phyloP scores from a whole-genome alignment of 768 basidiomycete genomes.

The Podaxis sp. region DNA sequence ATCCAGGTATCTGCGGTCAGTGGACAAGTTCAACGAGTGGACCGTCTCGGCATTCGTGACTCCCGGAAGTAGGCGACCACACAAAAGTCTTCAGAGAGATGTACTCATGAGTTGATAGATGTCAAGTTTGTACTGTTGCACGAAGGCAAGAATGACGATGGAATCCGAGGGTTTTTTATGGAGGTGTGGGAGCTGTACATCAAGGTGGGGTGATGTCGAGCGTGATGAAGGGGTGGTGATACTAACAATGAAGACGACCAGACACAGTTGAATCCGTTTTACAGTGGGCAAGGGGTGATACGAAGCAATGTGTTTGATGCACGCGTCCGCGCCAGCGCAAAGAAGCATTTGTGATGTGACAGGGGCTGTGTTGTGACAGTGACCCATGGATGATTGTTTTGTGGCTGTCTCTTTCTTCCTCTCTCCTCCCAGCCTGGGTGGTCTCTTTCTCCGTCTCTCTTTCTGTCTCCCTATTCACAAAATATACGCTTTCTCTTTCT shows the following conservation, averaged over 20 bases:
- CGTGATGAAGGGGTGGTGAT: background rate
- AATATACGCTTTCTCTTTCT: slow-evolving; percentile 21
- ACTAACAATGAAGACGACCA: slow-evolving; percentile 29
- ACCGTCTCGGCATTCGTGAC: slow-evolving; percentile 95
- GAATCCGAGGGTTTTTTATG: slow-evolving; percentile 87
- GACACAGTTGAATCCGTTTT: slow-evolving; percentile 95
- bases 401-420: slow-evolving; percentile 28
- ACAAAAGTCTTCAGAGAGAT: background rate
- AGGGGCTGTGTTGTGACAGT: slow-evolving; percentile 21
- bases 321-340: slow-evolving; percentile 82
- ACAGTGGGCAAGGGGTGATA: slow-evolving; percentile 84
- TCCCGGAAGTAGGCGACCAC: slow-evolving; percentile 75
- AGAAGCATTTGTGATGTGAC: slow-evolving; percentile 64
- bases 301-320: slow-evolving; percentile 80
- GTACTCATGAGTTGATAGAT: slow-evolving; percentile 48
- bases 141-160: slow-evolving; percentile 96
- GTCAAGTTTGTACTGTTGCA: slow-evolving; percentile 95
- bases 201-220: slow-evolving; percentile 55
- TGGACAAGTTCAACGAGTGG: slow-evolving; percentile 99
- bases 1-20: slow-evolving; percentile 86
- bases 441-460: slow-evolving; percentile 27
- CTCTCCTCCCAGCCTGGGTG: slow-evolving; percentile 32
- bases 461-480: slow-evolving; percentile 24
- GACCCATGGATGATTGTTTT: slow-evolving; percentile 7
- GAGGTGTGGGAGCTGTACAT: slow-evolving; percentile 98